Evolutionary conservation across 176 grass and related monocot species (phyloP), one percentile per base, ranked within the genome.

Genomic region (Aechmea fasciata): DNA sequence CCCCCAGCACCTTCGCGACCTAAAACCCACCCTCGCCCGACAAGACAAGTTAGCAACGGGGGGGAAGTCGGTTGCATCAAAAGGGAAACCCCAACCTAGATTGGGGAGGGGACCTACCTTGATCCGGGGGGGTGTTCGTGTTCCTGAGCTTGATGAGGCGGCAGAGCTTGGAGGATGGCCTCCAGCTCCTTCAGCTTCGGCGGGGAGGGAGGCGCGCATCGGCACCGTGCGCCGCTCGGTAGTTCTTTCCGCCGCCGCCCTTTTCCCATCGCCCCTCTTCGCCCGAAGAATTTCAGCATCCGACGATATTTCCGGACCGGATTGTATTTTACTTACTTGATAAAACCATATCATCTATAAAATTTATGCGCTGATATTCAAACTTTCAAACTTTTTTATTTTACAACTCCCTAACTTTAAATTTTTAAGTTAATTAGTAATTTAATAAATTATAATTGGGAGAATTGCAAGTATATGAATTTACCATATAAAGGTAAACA

Each of bases 161-260:
- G 77, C 94, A 84, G 63, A 93, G 89, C 72, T 93, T 93, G 71
- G 87, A 90, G 11, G 71, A 93, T 70, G 51, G 81, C 89, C 59
- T 99, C 89, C 51, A 99, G 74, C 71, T 99, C 94, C 71, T 73
- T 77, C 50, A 79, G 64, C 67, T 85, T 99, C 5, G 94, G 94
- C 47, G 89, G 87, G 89, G 87, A 41, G 94, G 82, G 1, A 93
- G 82, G 15, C 89, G 77, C 49, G 63, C 14, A 0, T 85, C 71
- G 6, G 61, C 87, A 1, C 87, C 94, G 65, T 99, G 94, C n/a
- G 86, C 70, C 11, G 82, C 70, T 57, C 68, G 73, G 79, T 87
- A 90, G 80, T 99, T 99, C 82, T 93, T 99, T 84, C 52, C 89
- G 54, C 48, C 89, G 51, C 63, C 69, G 73, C 57, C 94, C 94